phyloP scores from a whole-genome alignment of 106 monocot species.

The Dendrobium nobile region DNA sequence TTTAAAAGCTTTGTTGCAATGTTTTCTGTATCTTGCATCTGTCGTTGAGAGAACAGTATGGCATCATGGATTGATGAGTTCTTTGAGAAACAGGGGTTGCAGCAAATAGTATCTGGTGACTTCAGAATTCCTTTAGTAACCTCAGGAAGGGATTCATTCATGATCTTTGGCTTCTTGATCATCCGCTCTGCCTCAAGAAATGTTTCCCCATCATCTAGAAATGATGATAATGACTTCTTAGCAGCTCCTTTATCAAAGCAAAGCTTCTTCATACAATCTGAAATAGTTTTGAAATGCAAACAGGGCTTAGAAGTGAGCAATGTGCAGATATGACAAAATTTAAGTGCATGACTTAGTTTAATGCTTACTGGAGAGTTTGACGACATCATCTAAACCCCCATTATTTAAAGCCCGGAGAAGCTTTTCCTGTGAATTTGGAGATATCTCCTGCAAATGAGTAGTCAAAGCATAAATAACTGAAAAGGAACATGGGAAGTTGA shows the following conservation, averaged over 20 bases:
- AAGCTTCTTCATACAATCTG: conserved; percentile 34
- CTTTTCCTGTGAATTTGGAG: conserved; percentile 83
- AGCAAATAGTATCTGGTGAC: conserved; percentile 16
- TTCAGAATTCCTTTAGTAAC: conserved; percentile 54
- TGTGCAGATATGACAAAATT: not conserved
- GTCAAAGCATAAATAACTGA: not conserved
- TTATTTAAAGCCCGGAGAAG: conserved; percentile 42
- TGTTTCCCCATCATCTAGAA: conserved; percentile 8
- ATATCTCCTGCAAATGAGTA: conserved; percentile 36
- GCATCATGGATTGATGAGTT: conserved; percentile 49
- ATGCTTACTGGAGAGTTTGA: conserved; percentile 36
- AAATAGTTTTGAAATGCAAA: conserved; percentile 3
- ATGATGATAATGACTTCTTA: conserved; percentile 3
- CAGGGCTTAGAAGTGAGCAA: not conserved
- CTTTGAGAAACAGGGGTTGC: conserved; percentile 25
- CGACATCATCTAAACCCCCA: conserved; percentile 27
- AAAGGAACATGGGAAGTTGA: not conserved
- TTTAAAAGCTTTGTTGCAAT: conserved; percentile 57
- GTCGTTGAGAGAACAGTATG: conserved; percentile 60
- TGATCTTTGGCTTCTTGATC: conserved; percentile 25
- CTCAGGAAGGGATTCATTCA: conserved; percentile 6
- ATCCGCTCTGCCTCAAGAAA: not conserved
- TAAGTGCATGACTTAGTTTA: not conserved
- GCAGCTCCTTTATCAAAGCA: conserved; percentile 11
- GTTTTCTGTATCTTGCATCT: conserved; percentile 68